Conservation (phyloP, 202 grass and related monocot genomes). For the Zoysia matrella region DNA sequence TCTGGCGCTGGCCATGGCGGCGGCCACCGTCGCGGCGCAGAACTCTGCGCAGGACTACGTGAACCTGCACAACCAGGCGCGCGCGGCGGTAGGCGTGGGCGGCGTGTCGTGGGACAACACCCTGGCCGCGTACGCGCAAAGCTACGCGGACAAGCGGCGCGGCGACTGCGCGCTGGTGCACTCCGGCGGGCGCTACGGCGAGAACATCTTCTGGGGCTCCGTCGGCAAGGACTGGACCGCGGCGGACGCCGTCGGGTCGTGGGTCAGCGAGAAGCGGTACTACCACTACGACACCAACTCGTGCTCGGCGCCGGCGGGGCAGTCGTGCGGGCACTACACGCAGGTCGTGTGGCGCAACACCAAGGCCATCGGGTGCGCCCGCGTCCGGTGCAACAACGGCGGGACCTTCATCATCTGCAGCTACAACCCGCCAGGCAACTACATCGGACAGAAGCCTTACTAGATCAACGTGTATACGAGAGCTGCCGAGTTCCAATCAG, state of each 20-base stretch:
- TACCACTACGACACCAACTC: not conserved
- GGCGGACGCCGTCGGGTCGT: conserved; percentile 34
- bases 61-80: conserved; percentile 48
- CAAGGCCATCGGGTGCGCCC: conserved; percentile 58
- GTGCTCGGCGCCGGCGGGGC: too few relatives aligned
- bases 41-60: conserved; percentile 56
- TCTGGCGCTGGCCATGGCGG: not conserved
- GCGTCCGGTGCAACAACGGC: conserved; percentile 45
- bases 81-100: conserved; percentile 42
- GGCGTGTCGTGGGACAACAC: conserved; percentile 48
- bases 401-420: conserved; percentile 59
- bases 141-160: conserved; percentile 40
- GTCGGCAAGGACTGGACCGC: conserved; percentile 20
- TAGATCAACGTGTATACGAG: not conserved
- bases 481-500: too few relatives aligned
- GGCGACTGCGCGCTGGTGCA: too few relatives aligned
- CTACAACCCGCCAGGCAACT: conserved; percentile 56
- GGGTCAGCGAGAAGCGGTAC: conserved; percentile 55
- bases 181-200: too few relatives aligned
- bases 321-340: too few relatives aligned
- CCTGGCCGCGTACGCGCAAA: conserved; percentile 46
- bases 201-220: too few relatives aligned
- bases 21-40: conserved; percentile 28
- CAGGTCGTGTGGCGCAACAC: conserved; percentile 8
- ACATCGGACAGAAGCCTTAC: conserved; percentile 48